These are phyloP conservation scores for Rhododendron simsii DNA, from an alignment of 148 eudicot species.

Conservation along the genomic window DNA sequence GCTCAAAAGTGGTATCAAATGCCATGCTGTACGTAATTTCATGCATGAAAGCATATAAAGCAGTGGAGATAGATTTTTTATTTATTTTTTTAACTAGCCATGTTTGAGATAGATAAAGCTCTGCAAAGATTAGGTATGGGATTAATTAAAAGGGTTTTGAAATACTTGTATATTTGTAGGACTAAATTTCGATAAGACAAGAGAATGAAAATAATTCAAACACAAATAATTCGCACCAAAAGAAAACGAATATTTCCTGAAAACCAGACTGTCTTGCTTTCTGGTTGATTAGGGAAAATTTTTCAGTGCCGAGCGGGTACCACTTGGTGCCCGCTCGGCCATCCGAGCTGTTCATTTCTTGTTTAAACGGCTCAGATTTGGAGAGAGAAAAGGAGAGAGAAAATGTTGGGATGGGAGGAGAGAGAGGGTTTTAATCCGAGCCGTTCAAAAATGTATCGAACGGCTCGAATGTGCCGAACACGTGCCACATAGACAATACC, in stretches of 20 bases:
- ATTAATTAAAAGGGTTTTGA: neutral
- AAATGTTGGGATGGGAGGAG: too few species aligned
- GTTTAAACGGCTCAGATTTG: too few species aligned
- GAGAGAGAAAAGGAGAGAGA: too few species aligned
- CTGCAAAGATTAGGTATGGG: neutral
- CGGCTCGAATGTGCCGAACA: too few species aligned
- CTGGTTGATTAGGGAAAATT: neutral
- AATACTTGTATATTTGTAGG: neutral
- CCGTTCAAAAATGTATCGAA: too few species aligned
- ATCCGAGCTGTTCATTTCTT: too few species aligned
- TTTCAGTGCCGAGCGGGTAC: too few species aligned
- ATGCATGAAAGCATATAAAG: neutral
- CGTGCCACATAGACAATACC: too few species aligned
- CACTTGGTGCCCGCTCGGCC: too few species aligned
- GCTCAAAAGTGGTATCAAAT: neutral
- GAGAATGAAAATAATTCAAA: neutral
- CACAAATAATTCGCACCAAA: neutral
- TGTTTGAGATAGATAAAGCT: neutral
- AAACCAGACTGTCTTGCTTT: neutral
- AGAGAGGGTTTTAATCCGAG: too few species aligned
- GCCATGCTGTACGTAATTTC: neutral
- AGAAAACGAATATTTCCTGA: neutral
- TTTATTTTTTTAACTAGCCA: neutral
- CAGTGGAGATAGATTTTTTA: neutral
- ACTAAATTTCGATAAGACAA: neutral